Conservation (phyloP, 106 monocot species). For the Dioscorea dumetorum region DNA sequence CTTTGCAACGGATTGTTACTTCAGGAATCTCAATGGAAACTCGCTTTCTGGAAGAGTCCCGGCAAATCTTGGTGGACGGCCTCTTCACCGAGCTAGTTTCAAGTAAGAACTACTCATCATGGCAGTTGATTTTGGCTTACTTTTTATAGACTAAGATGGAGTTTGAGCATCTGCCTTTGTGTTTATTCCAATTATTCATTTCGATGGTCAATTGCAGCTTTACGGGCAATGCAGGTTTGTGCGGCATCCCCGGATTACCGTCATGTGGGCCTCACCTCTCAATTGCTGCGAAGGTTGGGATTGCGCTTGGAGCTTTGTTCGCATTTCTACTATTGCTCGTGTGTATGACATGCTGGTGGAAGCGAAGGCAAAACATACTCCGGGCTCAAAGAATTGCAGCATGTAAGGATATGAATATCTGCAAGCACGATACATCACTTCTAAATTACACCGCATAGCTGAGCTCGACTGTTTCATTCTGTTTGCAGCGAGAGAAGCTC, state of each 20-base stretch:
- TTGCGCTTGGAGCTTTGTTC: slow-evolving; percentile 57
- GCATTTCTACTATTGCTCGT: slow-evolving; percentile 37
- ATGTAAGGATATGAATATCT: slow-evolving; percentile 25
- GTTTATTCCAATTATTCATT: slow-evolving; percentile 2
- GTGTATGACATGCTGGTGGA: slow-evolving; percentile 76
- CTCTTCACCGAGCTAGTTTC: slow-evolving; percentile 94
- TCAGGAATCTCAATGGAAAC: slow-evolving; percentile 95
- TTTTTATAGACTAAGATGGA: neutral
- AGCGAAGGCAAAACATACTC: slow-evolving; percentile 82
- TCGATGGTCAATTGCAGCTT: slow-evolving; percentile 44
- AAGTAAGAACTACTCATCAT: slow-evolving; percentile 46
- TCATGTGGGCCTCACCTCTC: slow-evolving; percentile 80
- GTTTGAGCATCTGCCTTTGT: neutral
- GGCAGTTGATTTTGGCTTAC: neutral
- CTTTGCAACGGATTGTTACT: slow-evolving; percentile 11
- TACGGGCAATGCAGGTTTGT: slow-evolving; percentile 80
- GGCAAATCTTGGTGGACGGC: slow-evolving; percentile 77
- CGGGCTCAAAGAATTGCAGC: slow-evolving; percentile 68
- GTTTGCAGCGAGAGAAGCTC: slow-evolving; percentile 81
- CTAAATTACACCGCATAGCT: no score
- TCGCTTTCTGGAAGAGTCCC: slow-evolving; percentile 85
- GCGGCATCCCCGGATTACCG: slow-evolving; percentile 84
- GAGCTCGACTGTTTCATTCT: neutral
- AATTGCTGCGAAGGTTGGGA: slow-evolving; percentile 60
- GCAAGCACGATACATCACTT: no score